These are phyloP conservation scores for Leishmania gerbilli DNA, from an alignment of 208 protist species.

Conservation along the genomic window DNA sequence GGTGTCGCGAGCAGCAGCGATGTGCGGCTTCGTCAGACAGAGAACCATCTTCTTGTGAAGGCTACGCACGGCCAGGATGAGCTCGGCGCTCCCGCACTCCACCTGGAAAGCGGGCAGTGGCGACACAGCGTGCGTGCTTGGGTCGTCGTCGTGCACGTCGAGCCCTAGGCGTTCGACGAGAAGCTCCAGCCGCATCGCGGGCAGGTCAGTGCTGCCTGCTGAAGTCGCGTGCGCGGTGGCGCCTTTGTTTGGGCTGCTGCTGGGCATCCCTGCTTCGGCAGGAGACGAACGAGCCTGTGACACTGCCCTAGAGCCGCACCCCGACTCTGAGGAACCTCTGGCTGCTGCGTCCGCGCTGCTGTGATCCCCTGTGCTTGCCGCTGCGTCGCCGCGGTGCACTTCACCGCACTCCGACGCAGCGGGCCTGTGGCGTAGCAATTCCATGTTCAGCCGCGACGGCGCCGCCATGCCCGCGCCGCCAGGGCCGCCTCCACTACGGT, in stretches of 20 bases:
- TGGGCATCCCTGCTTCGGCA: neutral
- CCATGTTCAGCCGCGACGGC: neutral
- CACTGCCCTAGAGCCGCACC: neutral
- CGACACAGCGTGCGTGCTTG: constrained; percentile 30
- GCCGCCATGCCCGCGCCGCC: neutral
- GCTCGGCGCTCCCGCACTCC: constrained; percentile 49
- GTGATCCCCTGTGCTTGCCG: too few species aligned
- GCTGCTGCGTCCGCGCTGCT: neutral
- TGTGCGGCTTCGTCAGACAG: constrained; percentile 50
- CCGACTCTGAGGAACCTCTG: neutral
- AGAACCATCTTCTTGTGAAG: constrained; percentile 50
- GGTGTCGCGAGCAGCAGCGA: constrained; percentile 44
- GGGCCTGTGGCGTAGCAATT: neutral
- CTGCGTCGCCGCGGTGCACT: neutral
- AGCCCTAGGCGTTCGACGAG: constrained; percentile 64
- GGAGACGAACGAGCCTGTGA: neutral
- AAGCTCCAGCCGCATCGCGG: constrained; percentile 63
- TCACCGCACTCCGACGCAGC: neutral
- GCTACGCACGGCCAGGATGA: constrained; percentile 64
- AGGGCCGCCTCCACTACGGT: neutral
- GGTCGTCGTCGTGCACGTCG: constrained; percentile 73
- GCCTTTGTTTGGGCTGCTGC: neutral
- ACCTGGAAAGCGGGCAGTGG: constrained; percentile 51
- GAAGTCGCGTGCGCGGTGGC: neutral
- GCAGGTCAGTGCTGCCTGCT: constrained; percentile 24